Base-by-base conservation (phyloP, 2,329 filamentous ascomycete genomes). In the Phialophora tarda region DNA sequence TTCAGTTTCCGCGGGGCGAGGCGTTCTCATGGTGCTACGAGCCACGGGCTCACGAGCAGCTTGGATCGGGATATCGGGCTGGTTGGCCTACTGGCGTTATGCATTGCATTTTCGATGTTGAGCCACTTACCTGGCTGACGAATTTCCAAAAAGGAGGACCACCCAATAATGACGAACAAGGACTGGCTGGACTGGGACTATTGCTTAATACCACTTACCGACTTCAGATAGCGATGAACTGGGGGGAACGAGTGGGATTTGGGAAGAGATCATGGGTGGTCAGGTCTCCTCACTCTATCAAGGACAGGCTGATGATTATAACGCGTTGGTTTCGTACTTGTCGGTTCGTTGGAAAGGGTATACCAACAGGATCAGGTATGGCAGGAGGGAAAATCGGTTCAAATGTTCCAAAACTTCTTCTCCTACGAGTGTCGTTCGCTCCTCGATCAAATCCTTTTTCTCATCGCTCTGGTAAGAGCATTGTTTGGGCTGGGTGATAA, bases 141-240 rank as follows among this genome's bases (percentile, higher is more conserved):
- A 62, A 54, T 50, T 57, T 61, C 53, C 62, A 63, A 54, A 59
- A 60, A 60, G 34, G 44, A 21, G 67, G 68, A 48, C 57, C 24
- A 30, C 62, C 50, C 48, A 47, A 47, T 66, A 69, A 69, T 66
- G 67, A 66, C 41, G 47, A 65, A 63, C 50, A 61, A 66, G 68
- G 65, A 70, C 68, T 68, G 68, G 65, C 63, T 70, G 68, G 68
- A 64, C 68, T 64, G 65, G 68, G 63, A 68, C 68, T 68, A 61
- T 62, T 69, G 57, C 59, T 53, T 65, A 65, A 67, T 64, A 64
- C 56, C 58, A 57, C 55, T 26, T 23, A 51, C 21, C 54, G 60
- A 69, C 53, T 57, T 59, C 48, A 53, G 66, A 38, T 38, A 50
- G 48, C 34, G 47, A 56, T 26, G 64, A 48, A 50, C 30, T 44